Evolutionary conservation across 495 filamentous ascomycete species (phyloP), one percentile per base, ranked within the genome.

Genomic region (Penicillium paradoxum): DNA sequence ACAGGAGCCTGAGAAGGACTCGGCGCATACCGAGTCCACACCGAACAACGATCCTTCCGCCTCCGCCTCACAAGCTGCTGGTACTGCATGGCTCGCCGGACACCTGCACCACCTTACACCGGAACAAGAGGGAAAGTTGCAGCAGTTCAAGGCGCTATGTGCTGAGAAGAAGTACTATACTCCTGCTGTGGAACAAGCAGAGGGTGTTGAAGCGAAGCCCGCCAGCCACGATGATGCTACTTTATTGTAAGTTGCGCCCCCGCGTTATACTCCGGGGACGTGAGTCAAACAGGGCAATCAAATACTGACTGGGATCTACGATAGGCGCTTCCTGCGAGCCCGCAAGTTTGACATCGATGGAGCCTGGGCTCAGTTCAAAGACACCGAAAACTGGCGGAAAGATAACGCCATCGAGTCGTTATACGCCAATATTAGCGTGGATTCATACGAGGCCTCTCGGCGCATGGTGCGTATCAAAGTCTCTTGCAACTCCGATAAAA

Each of bases 351-450:
- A 83, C 43, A 76, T 85, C 5, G 70, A 78, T 47, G 87, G 88
- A 17, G 34, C 34, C n/a, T 89, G 85, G 69, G 76, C 67, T 45
- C 91, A 95, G 66, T 96, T 96, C 70, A 84, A 85, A 61, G 89
- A 90, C 46, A 95, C 91, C 0, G 90, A 96, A 69, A 82, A 88
- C 30, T 96, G 91, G 86, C 83, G 91, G 33, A 82, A 81, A 62
- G 82, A 87, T 45, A 91, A 92, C 65, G 68, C 88, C 44, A 82
- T 93, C 47, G 79, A 87, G 47, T 68, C 77, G 25, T 74, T 93
- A 37, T 90, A 90, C 62, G 80, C 86, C 68, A 87, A 86, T 33
- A 89, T 91, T 54, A 88, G 91, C 49, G 69, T 90, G 27, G 79
- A 90, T 6, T 88, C 88, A 27, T 96, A 91, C 67, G 87, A 93